phyloP scores from a whole-genome alignment of 2,329 filamentous ascomycete genomes.

The Grosmannia serpens region DNA sequence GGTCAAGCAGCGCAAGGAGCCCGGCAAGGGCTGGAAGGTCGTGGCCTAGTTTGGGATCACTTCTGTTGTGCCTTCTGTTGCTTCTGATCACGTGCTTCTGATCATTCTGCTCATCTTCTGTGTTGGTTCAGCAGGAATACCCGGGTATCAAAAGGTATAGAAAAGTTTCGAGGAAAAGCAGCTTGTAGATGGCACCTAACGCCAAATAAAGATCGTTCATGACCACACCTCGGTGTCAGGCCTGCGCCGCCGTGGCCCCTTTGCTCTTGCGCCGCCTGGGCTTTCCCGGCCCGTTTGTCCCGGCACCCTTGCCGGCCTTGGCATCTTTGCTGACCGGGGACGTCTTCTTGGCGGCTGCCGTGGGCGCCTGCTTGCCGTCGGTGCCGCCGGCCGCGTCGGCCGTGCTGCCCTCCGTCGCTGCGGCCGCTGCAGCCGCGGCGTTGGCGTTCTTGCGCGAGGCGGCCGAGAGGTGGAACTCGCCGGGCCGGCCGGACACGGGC shows the following conservation, averaged over 20 bases:
- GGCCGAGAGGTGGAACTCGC: constrained; percentile 53
- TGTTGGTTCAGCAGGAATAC: too few relatives aligned
- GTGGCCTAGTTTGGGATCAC: constrained; percentile 27
- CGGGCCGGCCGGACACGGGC: constrained; percentile 53
- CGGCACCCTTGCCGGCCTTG: constrained; percentile 30
- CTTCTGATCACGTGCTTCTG: neutral
- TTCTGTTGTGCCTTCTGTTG: too few relatives aligned
- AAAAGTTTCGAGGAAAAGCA: neutral
- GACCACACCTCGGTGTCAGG: too few relatives aligned
- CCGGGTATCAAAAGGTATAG: neutral
- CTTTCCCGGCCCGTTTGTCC: constrained; percentile 23
- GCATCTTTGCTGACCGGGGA: constrained; percentile 24
- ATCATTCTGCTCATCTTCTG: too few relatives aligned
- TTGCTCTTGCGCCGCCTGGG: constrained; percentile 39
- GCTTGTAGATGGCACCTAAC: too few relatives aligned
- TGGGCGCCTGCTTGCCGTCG: neutral
- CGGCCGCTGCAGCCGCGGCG: neutral
- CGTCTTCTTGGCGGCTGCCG: neutral
- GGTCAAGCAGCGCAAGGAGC: constrained; percentile 66
- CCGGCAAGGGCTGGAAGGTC: constrained; percentile 63
- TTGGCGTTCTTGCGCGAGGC: constrained; percentile 32
- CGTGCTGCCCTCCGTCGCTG: neutral
- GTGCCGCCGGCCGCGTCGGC: neutral
- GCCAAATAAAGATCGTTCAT: too few relatives aligned
- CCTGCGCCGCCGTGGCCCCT: neutral